Evolutionary conservation across 1,284 basidiomycete species (phyloP), one percentile per base, ranked within the genome.

Genomic region (Malassezia obtusa): DNA sequence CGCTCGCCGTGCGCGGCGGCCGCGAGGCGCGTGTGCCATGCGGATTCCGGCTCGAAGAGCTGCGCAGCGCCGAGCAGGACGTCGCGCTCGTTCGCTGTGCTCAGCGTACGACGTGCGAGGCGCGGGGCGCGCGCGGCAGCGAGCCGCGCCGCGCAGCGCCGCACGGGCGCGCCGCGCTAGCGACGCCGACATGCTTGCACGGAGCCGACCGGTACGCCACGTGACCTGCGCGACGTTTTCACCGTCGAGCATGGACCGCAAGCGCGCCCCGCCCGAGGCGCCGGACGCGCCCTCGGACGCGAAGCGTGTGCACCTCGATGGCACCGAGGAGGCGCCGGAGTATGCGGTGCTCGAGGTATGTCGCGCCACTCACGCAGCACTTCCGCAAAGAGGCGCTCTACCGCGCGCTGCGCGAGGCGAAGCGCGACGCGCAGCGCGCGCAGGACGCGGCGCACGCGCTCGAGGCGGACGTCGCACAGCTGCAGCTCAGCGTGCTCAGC

Each of bases 311-410:
- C 37, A 52, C 10, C 41, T 59, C 21, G 56, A 59, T 14, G 58
- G 61, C 2, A 61, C 61, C 8, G 59, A 60, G 9, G 50, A 47
- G 54, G 61, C 25, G 5, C 61, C 62, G 1, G 52, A 56, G 5
- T 64, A 64, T 39, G 53, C 52, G 22, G 55, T 50, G 9, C 55
- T 64, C 3, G 62, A 64, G 47, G 60, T 61, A 40, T 45, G 60
- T 44, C 47, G 47, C 31, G 53, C 41, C 10, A 15, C 50, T 47
- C 3, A 47, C 50, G 10, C 58, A 68, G 51, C 59, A 60, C 4
- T 71, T 62, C 43, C 51, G 68, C 28, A 71, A 71, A 38, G 68
- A 71, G 26, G 68, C 68, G 39, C 67, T 71, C 46, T 71, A 65
- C 35, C 63, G 68, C 28, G 49, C 59, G 39, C 39, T 71, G 41